These are phyloP conservation scores for Lomentospora prolificans DNA, from an alignment of 2,329 filamentous ascomycete genomes.

Conservation along the genomic window DNA sequence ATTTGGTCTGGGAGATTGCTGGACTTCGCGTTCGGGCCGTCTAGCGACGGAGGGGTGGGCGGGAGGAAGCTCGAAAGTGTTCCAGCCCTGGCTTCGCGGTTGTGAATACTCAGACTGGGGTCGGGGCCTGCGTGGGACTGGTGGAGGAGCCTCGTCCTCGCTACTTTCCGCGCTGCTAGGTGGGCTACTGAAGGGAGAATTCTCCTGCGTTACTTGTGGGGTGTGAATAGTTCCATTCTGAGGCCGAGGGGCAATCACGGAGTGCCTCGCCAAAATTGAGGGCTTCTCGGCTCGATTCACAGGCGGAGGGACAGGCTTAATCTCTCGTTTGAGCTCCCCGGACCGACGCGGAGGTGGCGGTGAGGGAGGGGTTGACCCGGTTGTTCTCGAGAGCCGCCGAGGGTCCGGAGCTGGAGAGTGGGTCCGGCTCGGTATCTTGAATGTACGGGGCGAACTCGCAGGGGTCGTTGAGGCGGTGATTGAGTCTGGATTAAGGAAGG, in stretches of 20 bases:
- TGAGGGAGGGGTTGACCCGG: conserved; percentile 45
- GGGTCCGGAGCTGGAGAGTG: conserved; percentile 41
- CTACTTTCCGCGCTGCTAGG: conserved; percentile 60
- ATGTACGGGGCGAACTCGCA: conserved; percentile 32
- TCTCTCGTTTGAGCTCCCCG: conserved; percentile 44
- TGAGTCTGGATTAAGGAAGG: conserved; percentile 38
- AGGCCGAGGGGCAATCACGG: conserved; percentile 18
- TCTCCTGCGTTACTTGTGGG: conserved; percentile 22
- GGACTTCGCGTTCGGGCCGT: neutral
- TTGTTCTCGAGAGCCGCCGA: conserved; percentile 36
- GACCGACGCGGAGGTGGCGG: conserved; percentile 55
- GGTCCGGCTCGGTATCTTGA: conserved; percentile 46
- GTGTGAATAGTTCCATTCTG: conserved; percentile 2
- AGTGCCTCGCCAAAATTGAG: conserved; percentile 19
- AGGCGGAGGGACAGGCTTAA: conserved; percentile 52
- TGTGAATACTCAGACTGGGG: conserved; percentile 24
- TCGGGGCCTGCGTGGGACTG: conserved; percentile 39
- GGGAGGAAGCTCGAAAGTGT: conserved; percentile 40
- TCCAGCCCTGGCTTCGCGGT: conserved; percentile 14
- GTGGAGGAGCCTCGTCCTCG: conserved; percentile 40
- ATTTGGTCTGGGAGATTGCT: conserved; percentile 19
- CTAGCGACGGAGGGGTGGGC: conserved; percentile 24
- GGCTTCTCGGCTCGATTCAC: conserved; percentile 71
- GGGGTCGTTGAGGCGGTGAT: conserved; percentile 30
- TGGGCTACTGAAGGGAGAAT: conserved; percentile 81